Evolutionary conservation across 176 grass and related monocot species (phyloP).

Genomic region (Zea luxurians): DNA sequence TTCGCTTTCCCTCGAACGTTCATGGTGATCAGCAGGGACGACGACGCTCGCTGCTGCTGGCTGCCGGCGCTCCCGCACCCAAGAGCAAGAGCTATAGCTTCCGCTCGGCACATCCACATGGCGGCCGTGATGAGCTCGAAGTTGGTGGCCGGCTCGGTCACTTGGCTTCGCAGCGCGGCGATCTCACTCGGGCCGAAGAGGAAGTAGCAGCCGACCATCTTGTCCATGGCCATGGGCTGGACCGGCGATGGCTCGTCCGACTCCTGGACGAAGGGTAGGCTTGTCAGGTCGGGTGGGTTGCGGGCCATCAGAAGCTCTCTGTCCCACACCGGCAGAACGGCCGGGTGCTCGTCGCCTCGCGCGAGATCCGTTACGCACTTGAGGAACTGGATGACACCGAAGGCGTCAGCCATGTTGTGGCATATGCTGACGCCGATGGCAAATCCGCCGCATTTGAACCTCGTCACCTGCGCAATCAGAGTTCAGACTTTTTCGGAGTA

Average conservation of each 20-base stretch:
- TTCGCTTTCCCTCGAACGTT: background rate
- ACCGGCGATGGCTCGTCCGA: background rate
- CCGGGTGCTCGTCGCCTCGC: background rate
- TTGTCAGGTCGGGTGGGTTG: background rate
- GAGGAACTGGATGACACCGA: background rate
- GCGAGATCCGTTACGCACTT: background rate
- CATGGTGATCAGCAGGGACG: background rate
- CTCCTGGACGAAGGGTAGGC: background rate
- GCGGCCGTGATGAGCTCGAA: conserved; percentile 7
- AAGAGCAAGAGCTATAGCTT: background rate
- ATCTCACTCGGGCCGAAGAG: background rate
- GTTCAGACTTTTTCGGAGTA: too few species aligned
- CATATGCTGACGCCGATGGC: background rate
- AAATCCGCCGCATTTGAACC: background rate
- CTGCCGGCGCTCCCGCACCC: background rate
- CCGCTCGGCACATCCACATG: background rate
- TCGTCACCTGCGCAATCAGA: background rate
- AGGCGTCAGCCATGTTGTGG: background rate
- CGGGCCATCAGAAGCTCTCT: background rate
- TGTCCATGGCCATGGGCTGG: background rate
- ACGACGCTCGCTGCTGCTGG: background rate
- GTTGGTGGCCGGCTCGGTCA: background rate
- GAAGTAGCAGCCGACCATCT: background rate
- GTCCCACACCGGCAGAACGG: background rate
- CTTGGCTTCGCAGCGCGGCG: background rate